Evolutionary conservation across 768 basidiomycete species (phyloP).

Genomic region (Pleurotus eryngii): DNA sequence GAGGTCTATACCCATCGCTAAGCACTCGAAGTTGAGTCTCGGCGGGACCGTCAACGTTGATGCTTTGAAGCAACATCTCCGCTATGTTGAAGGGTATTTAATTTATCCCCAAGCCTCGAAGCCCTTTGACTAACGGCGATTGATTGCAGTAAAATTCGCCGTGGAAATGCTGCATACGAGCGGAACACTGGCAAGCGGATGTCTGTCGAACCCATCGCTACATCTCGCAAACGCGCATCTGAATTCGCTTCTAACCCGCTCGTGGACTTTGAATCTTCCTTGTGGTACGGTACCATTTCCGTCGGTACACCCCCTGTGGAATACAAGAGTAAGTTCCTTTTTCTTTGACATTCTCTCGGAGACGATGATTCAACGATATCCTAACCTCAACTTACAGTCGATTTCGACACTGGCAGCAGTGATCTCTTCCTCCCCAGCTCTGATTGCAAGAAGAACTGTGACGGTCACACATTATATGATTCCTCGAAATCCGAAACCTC

Average conservation of each 20-base stretch:
- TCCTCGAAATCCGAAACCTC: conserved; percentile 18
- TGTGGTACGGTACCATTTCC: conserved; percentile 11
- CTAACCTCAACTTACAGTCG: conserved; percentile 12
- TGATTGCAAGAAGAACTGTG: conserved; percentile 24
- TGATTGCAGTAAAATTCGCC: conserved; percentile 3
- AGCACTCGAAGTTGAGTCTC: background rate
- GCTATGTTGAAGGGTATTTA: conserved; percentile 1
- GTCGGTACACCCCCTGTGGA: conserved; percentile 8
- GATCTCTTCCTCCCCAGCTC: conserved; percentile 29
- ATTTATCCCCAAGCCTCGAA: too few relatives aligned
- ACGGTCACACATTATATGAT: conserved; percentile 31
- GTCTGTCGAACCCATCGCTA: background rate
- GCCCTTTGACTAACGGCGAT: background rate
- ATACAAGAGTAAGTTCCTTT: conserved; percentile 5
- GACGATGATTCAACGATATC: background rate
- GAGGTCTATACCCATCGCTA: conserved; percentile 5
- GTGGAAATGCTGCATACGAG: background rate
- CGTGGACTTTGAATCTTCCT: background rate
- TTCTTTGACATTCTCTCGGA: background rate
- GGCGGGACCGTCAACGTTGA: conserved; percentile 7
- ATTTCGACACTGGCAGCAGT: conserved; percentile 33
- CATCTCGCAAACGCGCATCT: background rate
- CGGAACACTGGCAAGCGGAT: background rate
- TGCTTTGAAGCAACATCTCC: background rate
- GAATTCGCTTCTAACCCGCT: background rate